phyloP scores from a whole-genome alignment of 2,329 filamentous ascomycete species.

The Ophiognomonia clavigignenti-juglandacearum region DNA sequence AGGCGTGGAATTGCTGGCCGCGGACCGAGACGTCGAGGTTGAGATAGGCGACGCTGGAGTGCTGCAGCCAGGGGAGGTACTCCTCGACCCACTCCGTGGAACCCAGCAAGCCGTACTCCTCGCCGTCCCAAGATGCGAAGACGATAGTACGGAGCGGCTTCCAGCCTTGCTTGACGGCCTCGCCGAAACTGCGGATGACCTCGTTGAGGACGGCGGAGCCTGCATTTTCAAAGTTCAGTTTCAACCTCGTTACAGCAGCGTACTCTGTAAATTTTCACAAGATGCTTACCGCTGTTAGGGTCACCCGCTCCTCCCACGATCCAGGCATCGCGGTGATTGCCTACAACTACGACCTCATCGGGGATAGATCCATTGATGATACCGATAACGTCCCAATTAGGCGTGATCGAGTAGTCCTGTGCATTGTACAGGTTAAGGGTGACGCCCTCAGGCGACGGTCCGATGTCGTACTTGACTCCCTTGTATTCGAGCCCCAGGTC shows the following conservation, averaged over 20 bases:
- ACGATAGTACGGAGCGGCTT: slow-evolving; percentile 51
- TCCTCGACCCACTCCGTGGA: slow-evolving; percentile 88
- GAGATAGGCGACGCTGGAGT: slow-evolving; percentile 68
- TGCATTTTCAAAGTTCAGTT: no score
- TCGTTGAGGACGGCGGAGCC: slow-evolving; percentile 75
- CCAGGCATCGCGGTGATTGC: slow-evolving; percentile 92
- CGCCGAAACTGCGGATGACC: slow-evolving; percentile 68
- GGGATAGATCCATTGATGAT: slow-evolving; percentile 71
- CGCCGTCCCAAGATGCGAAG: slow-evolving; percentile 66
- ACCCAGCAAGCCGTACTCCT: slow-evolving; percentile 76
- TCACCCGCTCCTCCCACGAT: slow-evolving; percentile 79
- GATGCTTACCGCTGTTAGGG: slow-evolving; percentile 81
- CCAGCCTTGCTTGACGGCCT: slow-evolving; percentile 57
- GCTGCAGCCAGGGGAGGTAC: slow-evolving; percentile 68
- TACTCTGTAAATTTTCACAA: no score
- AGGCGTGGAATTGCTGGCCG: slow-evolving; percentile 52
- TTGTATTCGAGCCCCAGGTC: slow-evolving; percentile 39
- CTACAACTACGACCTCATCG: slow-evolving; percentile 28
- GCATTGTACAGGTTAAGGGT: slow-evolving; percentile 62
- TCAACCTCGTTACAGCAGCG: no score
- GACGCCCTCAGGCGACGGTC: slow-evolving; percentile 47
- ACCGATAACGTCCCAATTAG: slow-evolving; percentile 75
- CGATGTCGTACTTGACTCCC: slow-evolving; percentile 37
- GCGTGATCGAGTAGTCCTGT: slow-evolving; percentile 65
- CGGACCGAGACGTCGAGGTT: slow-evolving; percentile 63